phyloP scores from a whole-genome alignment of 768 basidiomycete genomes.

The Amyloporia xantha region DNA sequence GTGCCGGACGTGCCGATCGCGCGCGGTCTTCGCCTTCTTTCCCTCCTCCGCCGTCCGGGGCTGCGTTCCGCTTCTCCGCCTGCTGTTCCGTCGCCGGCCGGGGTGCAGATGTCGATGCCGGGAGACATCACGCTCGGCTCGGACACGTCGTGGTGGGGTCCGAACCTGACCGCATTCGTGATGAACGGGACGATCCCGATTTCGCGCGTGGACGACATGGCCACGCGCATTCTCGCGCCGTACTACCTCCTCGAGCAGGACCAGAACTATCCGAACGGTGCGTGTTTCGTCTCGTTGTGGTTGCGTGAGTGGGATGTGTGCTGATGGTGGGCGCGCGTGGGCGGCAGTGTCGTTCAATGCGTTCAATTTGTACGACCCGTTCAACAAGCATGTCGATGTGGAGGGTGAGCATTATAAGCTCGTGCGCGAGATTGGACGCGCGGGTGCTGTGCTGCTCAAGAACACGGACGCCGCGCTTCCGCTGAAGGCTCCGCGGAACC shows the following conservation, averaged over 20 bases:
- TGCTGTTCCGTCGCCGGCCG: neutral
- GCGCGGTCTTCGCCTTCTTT: no score
- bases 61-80: no score
- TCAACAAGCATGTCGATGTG: slow-evolving; percentile 59
- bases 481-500: slow-evolving; percentile 47
- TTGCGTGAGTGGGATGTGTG: no score
- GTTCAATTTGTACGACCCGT: slow-evolving; percentile 43
- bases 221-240: slow-evolving; percentile 64
- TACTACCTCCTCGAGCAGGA: slow-evolving; percentile 71
- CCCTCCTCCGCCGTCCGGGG: no score
- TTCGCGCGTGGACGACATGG: slow-evolving; percentile 73
- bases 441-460: slow-evolving; percentile 72
- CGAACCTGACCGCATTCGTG: slow-evolving; percentile 61
- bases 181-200: slow-evolving; percentile 65
- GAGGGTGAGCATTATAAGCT: slow-evolving; percentile 61
- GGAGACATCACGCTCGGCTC: slow-evolving; percentile 47
- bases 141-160: slow-evolving; percentile 56
- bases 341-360: slow-evolving; percentile 60
- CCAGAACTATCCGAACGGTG: slow-evolving; percentile 46
- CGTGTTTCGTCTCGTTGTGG: neutral
- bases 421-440: slow-evolving; percentile 67
- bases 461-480: slow-evolving; percentile 55
- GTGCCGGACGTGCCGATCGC: no score
- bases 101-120: slow-evolving; percentile 63
- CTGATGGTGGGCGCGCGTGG: neutral